These are phyloP conservation scores for Globisporangium emineosum DNA, from an alignment of 352 stramenopile species.

Conservation along the genomic window DNA sequence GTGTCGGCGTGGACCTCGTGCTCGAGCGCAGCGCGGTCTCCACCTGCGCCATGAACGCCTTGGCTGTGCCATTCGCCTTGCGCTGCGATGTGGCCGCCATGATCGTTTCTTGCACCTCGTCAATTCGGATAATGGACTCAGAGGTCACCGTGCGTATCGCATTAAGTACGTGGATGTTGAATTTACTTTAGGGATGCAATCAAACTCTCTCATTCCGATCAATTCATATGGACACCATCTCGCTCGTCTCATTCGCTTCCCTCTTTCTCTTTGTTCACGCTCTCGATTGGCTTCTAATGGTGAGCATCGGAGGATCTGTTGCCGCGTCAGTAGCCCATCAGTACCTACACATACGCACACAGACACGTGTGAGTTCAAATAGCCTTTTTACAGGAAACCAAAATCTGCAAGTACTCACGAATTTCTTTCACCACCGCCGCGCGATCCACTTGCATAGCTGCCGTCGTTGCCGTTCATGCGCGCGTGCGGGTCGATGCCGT, in stretches of 20 bases:
- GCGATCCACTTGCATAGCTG: constrained; percentile 5
- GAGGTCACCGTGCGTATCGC: neutral
- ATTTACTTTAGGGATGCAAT: neutral
- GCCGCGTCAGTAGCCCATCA: neutral
- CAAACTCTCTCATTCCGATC: neutral
- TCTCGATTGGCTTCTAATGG: neutral
- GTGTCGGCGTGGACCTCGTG: constrained; percentile 36
- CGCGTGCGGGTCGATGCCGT: constrained; percentile 1
- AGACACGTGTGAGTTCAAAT: neutral
- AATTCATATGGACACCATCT: neutral
- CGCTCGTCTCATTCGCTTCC: neutral
- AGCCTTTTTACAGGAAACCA: neutral
- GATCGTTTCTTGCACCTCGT: neutral
- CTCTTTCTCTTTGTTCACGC: neutral
- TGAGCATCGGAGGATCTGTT: neutral
- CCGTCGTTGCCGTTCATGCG: constrained; percentile 9
- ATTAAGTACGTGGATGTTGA: constrained; percentile 2
- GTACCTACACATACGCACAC: neutral
- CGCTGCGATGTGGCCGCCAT: constrained; percentile 4
- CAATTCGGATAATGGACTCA: neutral
- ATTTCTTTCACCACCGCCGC: neutral
- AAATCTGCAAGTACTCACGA: neutral
- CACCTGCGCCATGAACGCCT: constrained; percentile 63
- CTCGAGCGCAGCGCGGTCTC: constrained; percentile 35
- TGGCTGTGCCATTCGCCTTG: constrained; percentile 33